phyloP scores from a whole-genome alignment of 23 red algal species.

The Porphyridium purpureum region DNA sequence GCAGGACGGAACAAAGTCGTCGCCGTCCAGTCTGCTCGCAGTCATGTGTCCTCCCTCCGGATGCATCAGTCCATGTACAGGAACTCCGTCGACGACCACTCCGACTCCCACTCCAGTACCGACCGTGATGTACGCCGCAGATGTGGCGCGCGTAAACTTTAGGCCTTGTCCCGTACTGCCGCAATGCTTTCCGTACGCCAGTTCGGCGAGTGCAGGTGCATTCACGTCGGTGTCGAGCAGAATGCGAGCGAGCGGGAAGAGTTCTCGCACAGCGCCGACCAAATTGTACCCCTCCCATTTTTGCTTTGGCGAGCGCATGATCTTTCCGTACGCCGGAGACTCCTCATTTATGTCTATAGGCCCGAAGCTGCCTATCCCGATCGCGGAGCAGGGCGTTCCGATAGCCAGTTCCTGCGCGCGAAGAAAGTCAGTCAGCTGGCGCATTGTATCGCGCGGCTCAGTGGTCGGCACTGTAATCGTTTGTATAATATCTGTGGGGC shows the following conservation, averaged over 20 bases:
- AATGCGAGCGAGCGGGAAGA: constrained; percentile 30
- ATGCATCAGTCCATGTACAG: constrained; percentile 86
- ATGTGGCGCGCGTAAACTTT: background rate
- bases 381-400: constrained; percentile 21
- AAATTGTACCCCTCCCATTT: constrained; percentile 32
- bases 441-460: constrained; percentile 39
- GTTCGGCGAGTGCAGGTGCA: constrained; percentile 80
- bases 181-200: constrained; percentile 36
- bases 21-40: constrained; percentile 9
- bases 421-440: constrained; percentile 30
- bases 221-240: constrained; percentile 95
- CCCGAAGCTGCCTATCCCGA: constrained; percentile 92
- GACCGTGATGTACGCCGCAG: constrained; percentile 81
- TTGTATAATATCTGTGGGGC: constrained; percentile 50
- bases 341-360: constrained; percentile 36
- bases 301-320: constrained; percentile 48
- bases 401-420: constrained; percentile 9
- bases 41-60: constrained; percentile 74
- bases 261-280: constrained; percentile 3
- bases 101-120: constrained; percentile 96
- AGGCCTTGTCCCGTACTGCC: background rate
- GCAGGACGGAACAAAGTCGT: constrained; percentile 21
- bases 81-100: constrained; percentile 35
- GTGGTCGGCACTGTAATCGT: constrained; percentile 49
- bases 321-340: constrained; percentile 24